Evolutionary conservation across 495 filamentous ascomycete genomes (phyloP), one percentile per base, ranked within the genome.

Genomic region (Choiromyces venosus): DNA sequence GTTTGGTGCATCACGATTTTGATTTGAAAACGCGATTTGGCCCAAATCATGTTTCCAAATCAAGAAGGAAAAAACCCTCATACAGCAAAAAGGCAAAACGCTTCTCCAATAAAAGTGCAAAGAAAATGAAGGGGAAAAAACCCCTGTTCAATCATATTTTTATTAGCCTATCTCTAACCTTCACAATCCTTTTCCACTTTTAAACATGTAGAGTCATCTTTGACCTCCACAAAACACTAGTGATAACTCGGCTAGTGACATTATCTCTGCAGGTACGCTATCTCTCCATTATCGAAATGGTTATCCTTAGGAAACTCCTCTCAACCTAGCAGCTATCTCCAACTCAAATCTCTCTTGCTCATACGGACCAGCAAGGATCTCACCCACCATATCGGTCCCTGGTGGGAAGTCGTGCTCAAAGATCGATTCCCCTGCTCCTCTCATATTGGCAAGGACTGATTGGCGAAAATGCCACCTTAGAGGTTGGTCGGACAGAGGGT

Each of bases 381-480:
- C 77, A 21, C 38, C 69, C 65, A 80, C 70, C 69, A 76, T 82
- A 69, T 81, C 79, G 4, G 68, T 71, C 37, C 75, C 71, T 68
- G 77, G 77, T 14, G 74, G 74, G 64, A 82, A 80, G 70, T 82
- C 78, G 56, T 81, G 74, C 56, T 81, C 74, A 46, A 81, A 80
- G 14, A 81, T 70, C 4, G 79, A 77, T 61, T 81, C 81, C 21
- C 81, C 81, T 35, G 79, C 76, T 67, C 79, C 74, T 71, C 73
- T 76, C 73, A 82, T 76, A 44, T 82, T 82, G 4, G 73, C 75
- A 39, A 82, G 73, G 16, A 82, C 78, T 25, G 72, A 73, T 66
- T 82, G 78, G 2, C 78, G 42, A 40, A 82, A 82, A 33, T 82
- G 73, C 81, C 75, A 82, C 6, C 79, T 39, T 0, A 83, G 69